phyloP scores from a whole-genome alignment of 495 filamentous ascomycete species.

The Haplographium delicatum region DNA sequence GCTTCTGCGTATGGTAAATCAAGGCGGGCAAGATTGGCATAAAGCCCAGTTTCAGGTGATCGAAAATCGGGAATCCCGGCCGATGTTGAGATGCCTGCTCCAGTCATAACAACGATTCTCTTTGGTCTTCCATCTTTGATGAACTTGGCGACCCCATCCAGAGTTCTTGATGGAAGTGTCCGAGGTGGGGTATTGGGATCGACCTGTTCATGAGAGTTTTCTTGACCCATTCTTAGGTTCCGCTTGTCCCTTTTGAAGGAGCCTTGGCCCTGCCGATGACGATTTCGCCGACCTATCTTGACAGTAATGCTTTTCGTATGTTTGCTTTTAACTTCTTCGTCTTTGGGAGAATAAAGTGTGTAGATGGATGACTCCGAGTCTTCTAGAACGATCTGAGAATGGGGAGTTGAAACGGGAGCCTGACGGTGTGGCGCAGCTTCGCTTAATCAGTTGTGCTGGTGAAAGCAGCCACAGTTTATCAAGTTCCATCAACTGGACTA shows the following conservation, averaged over 20 bases:
- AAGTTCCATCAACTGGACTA: too few relatives aligned
- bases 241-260: neutral
- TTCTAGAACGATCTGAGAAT: too few relatives aligned
- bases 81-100: constrained; percentile 56
- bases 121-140: constrained; percentile 62
- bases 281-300: constrained; percentile 22
- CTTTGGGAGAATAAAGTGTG: too few relatives aligned
- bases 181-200: constrained; percentile 58
- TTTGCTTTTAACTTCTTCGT: neutral
- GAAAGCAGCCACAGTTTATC: too few relatives aligned
- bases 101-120: constrained; percentile 75
- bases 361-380: too few relatives aligned
- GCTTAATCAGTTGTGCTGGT: too few relatives aligned
- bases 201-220: constrained; percentile 52
- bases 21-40: constrained; percentile 77
- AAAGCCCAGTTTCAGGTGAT: constrained; percentile 69
- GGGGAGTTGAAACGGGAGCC: too few relatives aligned
- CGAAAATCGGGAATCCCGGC: constrained; percentile 71
- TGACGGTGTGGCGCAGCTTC: too few relatives aligned
- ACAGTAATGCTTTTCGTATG: neutral
- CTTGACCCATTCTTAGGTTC: constrained; percentile 58
- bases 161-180: constrained; percentile 59
- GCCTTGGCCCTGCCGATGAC: constrained; percentile 10
- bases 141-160: constrained; percentile 68
- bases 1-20: constrained; percentile 75